Evolutionary conservation across 2,329 filamentous ascomycete genomes (phyloP).

Genomic region (Colletotrichum lini): DNA sequence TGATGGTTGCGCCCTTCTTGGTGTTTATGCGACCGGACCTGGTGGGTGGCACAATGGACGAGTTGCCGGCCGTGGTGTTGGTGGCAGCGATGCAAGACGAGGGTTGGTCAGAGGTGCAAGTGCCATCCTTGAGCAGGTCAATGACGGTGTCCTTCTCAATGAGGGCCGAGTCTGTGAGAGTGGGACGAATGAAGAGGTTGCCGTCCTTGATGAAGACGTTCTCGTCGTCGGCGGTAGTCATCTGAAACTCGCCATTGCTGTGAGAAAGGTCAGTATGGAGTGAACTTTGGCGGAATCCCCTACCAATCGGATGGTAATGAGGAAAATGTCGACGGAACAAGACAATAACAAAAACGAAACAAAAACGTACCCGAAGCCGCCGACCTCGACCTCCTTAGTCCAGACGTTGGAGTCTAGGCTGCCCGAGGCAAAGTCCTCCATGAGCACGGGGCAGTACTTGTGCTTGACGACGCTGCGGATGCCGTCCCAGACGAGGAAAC

Average conservation of each 20-base stretch:
- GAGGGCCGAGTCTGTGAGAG: slow-evolving; percentile 77
- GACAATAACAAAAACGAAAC: background rate
- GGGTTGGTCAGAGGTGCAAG: slow-evolving; percentile 73
- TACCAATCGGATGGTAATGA: too few relatives aligned
- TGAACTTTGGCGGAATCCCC: too few relatives aligned
- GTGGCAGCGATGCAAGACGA: slow-evolving; percentile 78
- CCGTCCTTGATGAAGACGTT: slow-evolving; percentile 82
- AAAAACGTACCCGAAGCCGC: slow-evolving; percentile 78
- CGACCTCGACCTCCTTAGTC: slow-evolving; percentile 82
- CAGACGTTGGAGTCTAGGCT: slow-evolving; percentile 74
- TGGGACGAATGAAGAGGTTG: slow-evolving; percentile 81
- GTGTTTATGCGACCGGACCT: slow-evolving; percentile 86
- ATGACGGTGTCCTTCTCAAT: slow-evolving; percentile 77
- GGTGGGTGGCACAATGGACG: slow-evolving; percentile 82
- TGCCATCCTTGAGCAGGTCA: slow-evolving; percentile 75
- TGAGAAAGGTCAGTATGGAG: slow-evolving; percentile 22
- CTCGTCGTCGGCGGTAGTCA: slow-evolving; percentile 79
- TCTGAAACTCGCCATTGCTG: slow-evolving; percentile 86
- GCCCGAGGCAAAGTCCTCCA: slow-evolving; percentile 73
- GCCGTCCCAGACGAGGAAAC: slow-evolving; percentile 83
- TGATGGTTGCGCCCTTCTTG: slow-evolving; percentile 78
- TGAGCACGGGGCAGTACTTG: slow-evolving; percentile 78
- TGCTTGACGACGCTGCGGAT: slow-evolving; percentile 79
- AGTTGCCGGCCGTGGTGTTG: slow-evolving; percentile 79
- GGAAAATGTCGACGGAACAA: too few relatives aligned